phyloP scores from a whole-genome alignment of 192 early-diverging fungal species.

The Mortierella alpina region DNA sequence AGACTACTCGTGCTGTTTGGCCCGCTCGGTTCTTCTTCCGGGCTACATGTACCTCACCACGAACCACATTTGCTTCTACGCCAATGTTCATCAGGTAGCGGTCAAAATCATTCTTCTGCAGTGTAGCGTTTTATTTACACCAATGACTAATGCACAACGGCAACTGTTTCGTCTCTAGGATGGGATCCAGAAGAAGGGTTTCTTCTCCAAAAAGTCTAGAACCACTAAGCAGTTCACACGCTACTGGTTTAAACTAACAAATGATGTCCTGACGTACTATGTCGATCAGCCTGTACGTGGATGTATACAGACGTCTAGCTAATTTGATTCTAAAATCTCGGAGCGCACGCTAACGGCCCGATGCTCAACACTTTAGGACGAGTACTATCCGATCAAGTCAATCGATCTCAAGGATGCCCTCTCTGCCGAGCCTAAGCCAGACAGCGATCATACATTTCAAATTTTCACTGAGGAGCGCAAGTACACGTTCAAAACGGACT shows the following conservation, averaged over 20 bases:
- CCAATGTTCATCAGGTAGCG: conserved; percentile 64
- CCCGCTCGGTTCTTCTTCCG: conserved; percentile 70
- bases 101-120: not conserved
- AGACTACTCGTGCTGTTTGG: conserved; percentile 77
- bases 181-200: conserved; percentile 63
- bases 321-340: not conserved
- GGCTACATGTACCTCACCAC: conserved; percentile 74
- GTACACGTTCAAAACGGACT: conserved; percentile 70
- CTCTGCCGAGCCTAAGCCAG: conserved; percentile 57
- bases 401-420: conserved; percentile 71
- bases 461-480: conserved; percentile 62
- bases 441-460: conserved; percentile 55
- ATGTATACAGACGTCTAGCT: not conserved
- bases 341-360: not conserved
- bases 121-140: not conserved
- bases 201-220: conserved; percentile 56
- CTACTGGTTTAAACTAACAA: conserved; percentile 71
- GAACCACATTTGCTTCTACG: conserved; percentile 75
- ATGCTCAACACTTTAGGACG: conserved; percentile 45
- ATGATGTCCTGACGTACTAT: conserved; percentile 68
- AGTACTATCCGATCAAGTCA: conserved; percentile 67
- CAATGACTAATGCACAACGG: no score
- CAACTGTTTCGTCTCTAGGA: conserved; percentile 39
- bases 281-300: conserved; percentile 59
- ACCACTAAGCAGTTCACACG: conserved; percentile 56